These are phyloP conservation scores for Malus domestica DNA, from an alignment of 306 rosid species.

Conservation along the genomic window DNA sequence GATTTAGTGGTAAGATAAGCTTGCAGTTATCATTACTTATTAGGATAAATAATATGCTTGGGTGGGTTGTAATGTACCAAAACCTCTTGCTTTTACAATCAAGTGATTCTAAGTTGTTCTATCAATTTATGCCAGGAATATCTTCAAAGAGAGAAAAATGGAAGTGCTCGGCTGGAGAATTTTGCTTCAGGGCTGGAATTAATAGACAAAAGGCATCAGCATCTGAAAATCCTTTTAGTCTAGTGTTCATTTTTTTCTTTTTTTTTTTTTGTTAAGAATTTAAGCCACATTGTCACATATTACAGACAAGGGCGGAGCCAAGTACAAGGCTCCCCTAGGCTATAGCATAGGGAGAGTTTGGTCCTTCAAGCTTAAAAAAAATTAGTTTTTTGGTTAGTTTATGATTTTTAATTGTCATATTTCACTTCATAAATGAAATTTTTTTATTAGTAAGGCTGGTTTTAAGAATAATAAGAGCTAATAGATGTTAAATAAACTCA, in stretches of 20 bases:
- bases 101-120: slow-evolving; percentile 15
- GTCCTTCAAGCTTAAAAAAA: no score
- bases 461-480: no score
- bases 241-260: not conserved
- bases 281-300: slow-evolving; percentile 10
- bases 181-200: slow-evolving; percentile 90
- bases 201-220: slow-evolving; percentile 63
- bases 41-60: not conserved
- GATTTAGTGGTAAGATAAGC: slow-evolving; percentile 76
- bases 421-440: no score
- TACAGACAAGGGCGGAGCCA: not conserved
- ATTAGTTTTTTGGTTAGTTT: no score
- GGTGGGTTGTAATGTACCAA: no score
- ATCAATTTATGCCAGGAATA: slow-evolving; percentile 57
- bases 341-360: no score
- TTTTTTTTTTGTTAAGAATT: not conserved
- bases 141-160: slow-evolving; percentile 83
- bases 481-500: no score
- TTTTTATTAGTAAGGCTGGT: no score
- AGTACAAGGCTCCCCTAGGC: no score
- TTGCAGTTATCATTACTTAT: not conserved
- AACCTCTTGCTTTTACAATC: not conserved
- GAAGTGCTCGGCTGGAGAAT: slow-evolving; percentile 86
- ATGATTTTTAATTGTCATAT: no score
- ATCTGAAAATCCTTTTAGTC: slow-evolving; percentile 9